Conservation (phyloP, 2,329 filamentous ascomycete species). For the Paraphoma chrysanthemicola region DNA sequence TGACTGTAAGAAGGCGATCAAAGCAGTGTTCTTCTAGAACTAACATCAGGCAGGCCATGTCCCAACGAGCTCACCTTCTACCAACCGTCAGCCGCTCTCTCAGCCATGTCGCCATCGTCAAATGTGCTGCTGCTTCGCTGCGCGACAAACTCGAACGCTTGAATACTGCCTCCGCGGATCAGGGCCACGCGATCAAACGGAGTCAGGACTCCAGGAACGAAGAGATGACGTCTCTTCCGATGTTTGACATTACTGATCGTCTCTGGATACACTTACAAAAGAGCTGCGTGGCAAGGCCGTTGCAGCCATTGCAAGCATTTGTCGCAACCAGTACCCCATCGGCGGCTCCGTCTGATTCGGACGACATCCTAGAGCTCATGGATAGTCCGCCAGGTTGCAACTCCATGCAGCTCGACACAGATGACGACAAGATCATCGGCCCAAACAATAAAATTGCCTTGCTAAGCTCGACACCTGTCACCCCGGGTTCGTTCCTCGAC, state of each 20-base stretch:
- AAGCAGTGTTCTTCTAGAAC: background rate
- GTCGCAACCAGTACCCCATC: background rate
- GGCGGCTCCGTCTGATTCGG: background rate
- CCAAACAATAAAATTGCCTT: background rate
- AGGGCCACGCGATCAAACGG: too few relatives aligned
- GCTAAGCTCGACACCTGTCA: too few relatives aligned
- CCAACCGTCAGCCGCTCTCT: constrained; percentile 49
- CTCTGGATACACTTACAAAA: constrained; percentile 15
- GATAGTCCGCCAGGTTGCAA: background rate
- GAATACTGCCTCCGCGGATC: background rate
- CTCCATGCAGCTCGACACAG: background rate
- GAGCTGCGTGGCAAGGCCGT: background rate
- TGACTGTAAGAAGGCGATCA: constrained; percentile 26
- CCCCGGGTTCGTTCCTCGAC: too few relatives aligned
- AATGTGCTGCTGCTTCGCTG: constrained; percentile 18
- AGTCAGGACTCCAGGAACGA: too few relatives aligned
- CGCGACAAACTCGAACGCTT: constrained; percentile 20
- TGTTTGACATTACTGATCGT: background rate
- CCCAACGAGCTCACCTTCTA: constrained; percentile 44
- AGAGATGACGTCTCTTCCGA: too few relatives aligned
- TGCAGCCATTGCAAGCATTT: constrained; percentile 7
- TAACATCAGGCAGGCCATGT: constrained; percentile 33
- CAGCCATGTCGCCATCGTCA: constrained; percentile 7
- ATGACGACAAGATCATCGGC: background rate
- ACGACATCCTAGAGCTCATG: constrained; percentile 16